Conservation (phyloP, 2,329 filamentous ascomycete species). For the Penicillium sp. region DNA sequence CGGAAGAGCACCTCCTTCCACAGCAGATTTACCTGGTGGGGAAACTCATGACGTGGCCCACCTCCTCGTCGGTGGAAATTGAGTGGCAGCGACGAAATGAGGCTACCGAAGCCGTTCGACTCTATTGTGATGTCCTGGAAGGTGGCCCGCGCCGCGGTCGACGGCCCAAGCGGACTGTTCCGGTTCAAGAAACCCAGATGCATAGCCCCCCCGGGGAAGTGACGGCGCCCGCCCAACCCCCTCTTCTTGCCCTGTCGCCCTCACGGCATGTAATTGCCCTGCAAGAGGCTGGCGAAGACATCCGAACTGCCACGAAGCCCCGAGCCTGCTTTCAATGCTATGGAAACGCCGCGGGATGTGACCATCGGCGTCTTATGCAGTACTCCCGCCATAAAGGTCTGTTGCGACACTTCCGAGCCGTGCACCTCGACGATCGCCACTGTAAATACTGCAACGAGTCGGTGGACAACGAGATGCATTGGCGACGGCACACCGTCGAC, state of each 20-base stretch:
- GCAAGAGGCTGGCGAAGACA: background rate
- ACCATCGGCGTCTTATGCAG: background rate
- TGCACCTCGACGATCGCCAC: background rate
- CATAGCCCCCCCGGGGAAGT: background rate
- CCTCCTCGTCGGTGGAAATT: background rate
- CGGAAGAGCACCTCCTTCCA: background rate
- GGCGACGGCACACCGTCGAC: background rate
- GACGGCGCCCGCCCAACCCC: background rate
- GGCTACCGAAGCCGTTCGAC: background rate
- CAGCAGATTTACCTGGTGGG: background rate
- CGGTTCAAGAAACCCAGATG: background rate
- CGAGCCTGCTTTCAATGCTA: background rate
- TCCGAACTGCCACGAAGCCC: background rate
- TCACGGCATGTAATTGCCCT: background rate
- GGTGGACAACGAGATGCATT: background rate
- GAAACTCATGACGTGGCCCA: slow-evolving; percentile 1
- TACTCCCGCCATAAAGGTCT: background rate
- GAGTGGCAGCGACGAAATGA: background rate
- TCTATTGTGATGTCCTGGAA: background rate
- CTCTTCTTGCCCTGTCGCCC: background rate
- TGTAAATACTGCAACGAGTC: background rate
- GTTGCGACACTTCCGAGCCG: background rate
- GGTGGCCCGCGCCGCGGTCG: background rate
- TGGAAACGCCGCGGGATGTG: background rate
- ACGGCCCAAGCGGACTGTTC: background rate